Conservation (phyloP, 1,284 basidiomycete genomes). For the Moesziomyces antarcticus region DNA sequence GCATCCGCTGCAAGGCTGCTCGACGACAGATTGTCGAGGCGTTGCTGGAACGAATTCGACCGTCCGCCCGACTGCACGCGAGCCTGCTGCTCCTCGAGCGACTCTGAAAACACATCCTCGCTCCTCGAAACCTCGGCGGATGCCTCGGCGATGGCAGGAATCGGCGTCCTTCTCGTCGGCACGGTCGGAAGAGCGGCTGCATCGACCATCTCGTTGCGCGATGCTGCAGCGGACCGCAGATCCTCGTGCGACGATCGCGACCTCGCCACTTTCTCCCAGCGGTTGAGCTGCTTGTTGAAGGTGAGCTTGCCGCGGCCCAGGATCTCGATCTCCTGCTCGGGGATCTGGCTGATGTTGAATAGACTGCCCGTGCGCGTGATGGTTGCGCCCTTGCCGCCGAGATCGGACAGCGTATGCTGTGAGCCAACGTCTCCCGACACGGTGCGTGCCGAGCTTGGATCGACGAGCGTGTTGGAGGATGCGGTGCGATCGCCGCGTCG, state of each 20-base stretch:
- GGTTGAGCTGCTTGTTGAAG: conserved; percentile 45
- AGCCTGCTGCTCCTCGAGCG: conserved; percentile 34
- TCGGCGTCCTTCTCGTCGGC: conserved; percentile 27
- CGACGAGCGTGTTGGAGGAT: conserved; percentile 46
- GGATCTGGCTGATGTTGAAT: conserved; percentile 55
- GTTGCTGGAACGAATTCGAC: conserved; percentile 43
- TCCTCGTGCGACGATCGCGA: conserved; percentile 34
- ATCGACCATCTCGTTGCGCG: conserved; percentile 24
- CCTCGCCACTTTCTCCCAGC: conserved; percentile 48
- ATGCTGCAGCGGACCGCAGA: conserved; percentile 32
- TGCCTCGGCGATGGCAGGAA: conserved; percentile 41
- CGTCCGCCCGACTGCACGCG: conserved; percentile 16
- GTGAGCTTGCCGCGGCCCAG: conserved; percentile 48
- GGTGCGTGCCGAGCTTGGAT: conserved; percentile 32
- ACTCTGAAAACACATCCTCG: conserved; percentile 43
- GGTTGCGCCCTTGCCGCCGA: conserved; percentile 45
- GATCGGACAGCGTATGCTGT: conserved; percentile 34
- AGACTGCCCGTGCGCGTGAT: conserved; percentile 49
- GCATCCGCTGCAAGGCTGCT: conserved; percentile 25
- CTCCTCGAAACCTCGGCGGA: conserved; percentile 36
- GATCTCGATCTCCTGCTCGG: conserved; percentile 44
- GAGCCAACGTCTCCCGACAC: conserved; percentile 35
- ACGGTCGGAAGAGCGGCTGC: neutral
- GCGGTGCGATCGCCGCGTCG: conserved; percentile 44
- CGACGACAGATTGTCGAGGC: conserved; percentile 21